Percentiles rank a stretch among this genome's conserved stretches.
These are phyloP conservation scores for Fusarium solani-melongenae DNA, from an alignment of 2,329 filamentous ascomycete species.

Conservation along the genomic window DNA sequence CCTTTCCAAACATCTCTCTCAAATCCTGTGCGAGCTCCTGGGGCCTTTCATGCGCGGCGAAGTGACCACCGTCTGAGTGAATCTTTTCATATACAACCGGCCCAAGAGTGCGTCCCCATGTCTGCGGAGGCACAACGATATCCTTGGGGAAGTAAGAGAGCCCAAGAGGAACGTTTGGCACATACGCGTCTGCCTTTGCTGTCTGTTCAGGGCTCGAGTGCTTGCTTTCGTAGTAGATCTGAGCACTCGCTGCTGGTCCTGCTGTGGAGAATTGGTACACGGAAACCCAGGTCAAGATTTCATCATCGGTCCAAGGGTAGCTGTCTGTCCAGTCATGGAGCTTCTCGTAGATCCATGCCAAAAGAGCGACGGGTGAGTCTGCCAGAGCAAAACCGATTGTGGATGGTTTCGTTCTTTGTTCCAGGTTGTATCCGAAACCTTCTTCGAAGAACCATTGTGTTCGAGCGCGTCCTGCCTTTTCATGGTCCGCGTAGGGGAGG, in stretches of 20 bases:
- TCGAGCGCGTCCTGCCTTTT: slow-evolving; percentile 59
- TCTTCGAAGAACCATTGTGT: slow-evolving; percentile 67
- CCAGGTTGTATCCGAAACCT: slow-evolving; percentile 53
- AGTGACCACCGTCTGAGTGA: slow-evolving; percentile 67
- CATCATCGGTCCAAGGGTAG: slow-evolving; percentile 80
- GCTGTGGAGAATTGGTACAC: slow-evolving; percentile 78
- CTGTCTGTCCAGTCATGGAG: slow-evolving; percentile 79
- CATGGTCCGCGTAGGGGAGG: slow-evolving; percentile 57
- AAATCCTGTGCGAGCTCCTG: slow-evolving; percentile 64
- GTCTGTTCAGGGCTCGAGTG: slow-evolving; percentile 50
- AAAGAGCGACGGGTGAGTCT: slow-evolving; percentile 75
- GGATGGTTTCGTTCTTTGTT: slow-evolving; percentile 73
- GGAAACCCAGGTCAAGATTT: slow-evolving; percentile 79
- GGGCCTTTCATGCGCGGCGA: slow-evolving; percentile 69
- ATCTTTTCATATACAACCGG: slow-evolving; percentile 67
- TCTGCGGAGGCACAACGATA: slow-evolving; percentile 62
- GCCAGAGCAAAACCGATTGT: slow-evolving; percentile 76
- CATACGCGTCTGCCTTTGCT: slow-evolving; percentile 38
- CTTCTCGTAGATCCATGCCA: slow-evolving; percentile 87
- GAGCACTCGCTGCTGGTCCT: slow-evolving; percentile 72
- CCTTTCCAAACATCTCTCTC: slow-evolving; percentile 66
- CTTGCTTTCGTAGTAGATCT: slow-evolving; percentile 78
- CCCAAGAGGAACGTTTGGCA: slow-evolving; percentile 55
- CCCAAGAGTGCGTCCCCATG: slow-evolving; percentile 69
- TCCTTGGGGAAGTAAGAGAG: slow-evolving; percentile 69